Evolutionary conservation across 805 yeast species (phyloP).

Genomic region (Wickerhamomyces chaumierensis): DNA sequence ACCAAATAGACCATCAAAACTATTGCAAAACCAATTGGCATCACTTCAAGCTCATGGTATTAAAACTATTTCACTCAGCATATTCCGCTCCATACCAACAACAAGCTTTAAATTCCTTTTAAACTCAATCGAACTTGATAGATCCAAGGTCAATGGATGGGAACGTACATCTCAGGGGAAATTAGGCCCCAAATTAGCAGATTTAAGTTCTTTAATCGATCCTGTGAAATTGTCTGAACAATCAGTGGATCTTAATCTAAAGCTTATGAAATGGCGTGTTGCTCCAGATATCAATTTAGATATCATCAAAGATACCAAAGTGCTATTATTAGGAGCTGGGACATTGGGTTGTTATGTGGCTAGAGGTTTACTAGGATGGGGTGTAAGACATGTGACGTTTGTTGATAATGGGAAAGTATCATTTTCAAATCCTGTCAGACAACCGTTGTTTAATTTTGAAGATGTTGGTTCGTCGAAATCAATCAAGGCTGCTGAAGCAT

Average conservation of each 20-base stretch:
- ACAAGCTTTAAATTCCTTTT: conserved; percentile 21
- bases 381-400: conserved; percentile 73
- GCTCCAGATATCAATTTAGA: conserved; percentile 75
- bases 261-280: conserved; percentile 94
- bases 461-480: conserved; percentile 81
- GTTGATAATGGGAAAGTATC: conserved; percentile 87
- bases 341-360: conserved; percentile 91
- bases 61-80: conserved; percentile 24
- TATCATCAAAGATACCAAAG: conserved; percentile 42
- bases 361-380: conserved; percentile 88
- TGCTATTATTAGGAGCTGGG: conserved; percentile 87
- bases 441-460: conserved; percentile 71
- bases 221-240: conserved; percentile 80
- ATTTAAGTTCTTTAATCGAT: conserved; percentile 69
- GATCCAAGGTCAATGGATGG: conserved; percentile 65
- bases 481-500: conserved; percentile 57
- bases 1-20: conserved; percentile 33
- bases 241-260: conserved; percentile 82
- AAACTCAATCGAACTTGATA: conserved; percentile 5
- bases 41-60: conserved; percentile 27
- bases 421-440: conserved; percentile 91
- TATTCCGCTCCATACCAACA: conserved; percentile 25
- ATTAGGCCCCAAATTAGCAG: conserved; percentile 74
- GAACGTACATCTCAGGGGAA: conserved; percentile 68
- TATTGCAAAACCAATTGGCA: conserved; percentile 47